Evolutionary conservation across 164 flowering plant genomes (phyloP).

Genomic region (Santalum album): DNA sequence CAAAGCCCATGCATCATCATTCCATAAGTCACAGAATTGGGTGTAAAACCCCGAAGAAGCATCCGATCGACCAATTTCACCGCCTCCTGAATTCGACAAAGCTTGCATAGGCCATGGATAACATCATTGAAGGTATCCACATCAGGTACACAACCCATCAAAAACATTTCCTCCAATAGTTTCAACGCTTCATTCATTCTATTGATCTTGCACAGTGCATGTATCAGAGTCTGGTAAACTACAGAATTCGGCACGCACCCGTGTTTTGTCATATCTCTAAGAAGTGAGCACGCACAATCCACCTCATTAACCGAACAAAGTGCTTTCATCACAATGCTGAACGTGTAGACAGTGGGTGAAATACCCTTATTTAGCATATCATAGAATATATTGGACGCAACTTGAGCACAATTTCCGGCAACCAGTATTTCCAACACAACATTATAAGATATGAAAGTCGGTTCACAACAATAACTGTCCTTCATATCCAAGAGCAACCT

Average conservation of each 20-base stretch:
- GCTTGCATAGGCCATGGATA: slow-evolving; percentile 53
- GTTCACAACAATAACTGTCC: slow-evolving; percentile 48
- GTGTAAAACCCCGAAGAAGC: slow-evolving; percentile 61
- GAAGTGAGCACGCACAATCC: slow-evolving; percentile 65
- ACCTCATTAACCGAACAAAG: slow-evolving; percentile 64
- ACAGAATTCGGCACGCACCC: slow-evolving; percentile 87
- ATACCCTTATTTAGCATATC: slow-evolving; percentile 67
- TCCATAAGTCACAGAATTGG: slow-evolving; percentile 62
- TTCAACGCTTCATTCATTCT: slow-evolving; percentile 56
- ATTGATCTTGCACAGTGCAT: slow-evolving; percentile 45
- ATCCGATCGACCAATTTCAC: slow-evolving; percentile 75
- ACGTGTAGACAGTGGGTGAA: slow-evolving; percentile 60
- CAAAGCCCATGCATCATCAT: slow-evolving; percentile 67
- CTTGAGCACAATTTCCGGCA: slow-evolving; percentile 47
- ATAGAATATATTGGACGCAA: slow-evolving; percentile 56
- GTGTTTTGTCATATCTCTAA: slow-evolving; percentile 77
- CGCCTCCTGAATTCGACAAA: slow-evolving; percentile 52
- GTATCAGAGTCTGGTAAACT: slow-evolving; percentile 74
- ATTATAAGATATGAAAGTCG: slow-evolving; percentile 74
- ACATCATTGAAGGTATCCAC: slow-evolving; percentile 71
- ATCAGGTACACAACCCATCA: slow-evolving; percentile 81
- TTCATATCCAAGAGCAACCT: slow-evolving; percentile 70
- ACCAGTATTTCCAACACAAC: slow-evolving; percentile 67
- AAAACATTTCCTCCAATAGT: slow-evolving; percentile 80
- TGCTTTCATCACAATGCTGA: slow-evolving; percentile 70